Percentiles rank a stretch among this genome's conserved stretches.
These are phyloP conservation scores for Fusarium aywerte DNA, from an alignment of 2,329 filamentous ascomycete species.

Conservation along the genomic window DNA sequence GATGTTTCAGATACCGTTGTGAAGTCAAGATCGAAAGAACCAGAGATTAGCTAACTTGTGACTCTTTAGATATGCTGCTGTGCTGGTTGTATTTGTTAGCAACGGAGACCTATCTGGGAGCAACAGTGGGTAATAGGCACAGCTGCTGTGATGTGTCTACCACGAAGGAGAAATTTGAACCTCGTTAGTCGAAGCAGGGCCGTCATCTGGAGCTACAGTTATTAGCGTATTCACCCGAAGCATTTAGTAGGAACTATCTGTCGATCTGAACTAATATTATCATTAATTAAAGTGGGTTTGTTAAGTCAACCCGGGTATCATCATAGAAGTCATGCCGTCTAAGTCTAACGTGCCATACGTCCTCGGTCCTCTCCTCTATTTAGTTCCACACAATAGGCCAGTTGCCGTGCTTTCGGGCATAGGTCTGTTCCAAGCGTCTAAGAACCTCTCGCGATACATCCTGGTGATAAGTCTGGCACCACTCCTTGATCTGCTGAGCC, in stretches of 20 bases:
- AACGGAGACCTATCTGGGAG: not conserved
- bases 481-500: conserved; percentile 11
- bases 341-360: conserved; percentile 2
- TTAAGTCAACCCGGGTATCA: conserved; percentile 30
- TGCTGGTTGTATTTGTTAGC: conserved; percentile 3
- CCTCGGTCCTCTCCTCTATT: not conserved
- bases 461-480: conserved; percentile 35
- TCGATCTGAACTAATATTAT: conserved; percentile 21
- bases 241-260: not conserved
- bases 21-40: not conserved
- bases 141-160: too few relatives aligned
- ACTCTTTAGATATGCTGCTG: not conserved
- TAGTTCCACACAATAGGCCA: conserved; percentile 31
- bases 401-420: conserved; percentile 17
- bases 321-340: conserved; percentile 20
- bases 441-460: conserved; percentile 24
- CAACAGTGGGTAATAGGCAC: not conserved
- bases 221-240: conserved; percentile 8
- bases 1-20: fast-evolving
- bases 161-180: too few relatives aligned
- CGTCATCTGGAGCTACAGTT: not conserved
- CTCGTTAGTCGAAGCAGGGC: not conserved
- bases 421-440: conserved; percentile 22
- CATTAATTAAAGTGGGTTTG: conserved; percentile 20
- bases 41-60: not conserved